Base-by-base conservation (phyloP, 208 protist species). In the Crithidia fasciculata region DNA sequence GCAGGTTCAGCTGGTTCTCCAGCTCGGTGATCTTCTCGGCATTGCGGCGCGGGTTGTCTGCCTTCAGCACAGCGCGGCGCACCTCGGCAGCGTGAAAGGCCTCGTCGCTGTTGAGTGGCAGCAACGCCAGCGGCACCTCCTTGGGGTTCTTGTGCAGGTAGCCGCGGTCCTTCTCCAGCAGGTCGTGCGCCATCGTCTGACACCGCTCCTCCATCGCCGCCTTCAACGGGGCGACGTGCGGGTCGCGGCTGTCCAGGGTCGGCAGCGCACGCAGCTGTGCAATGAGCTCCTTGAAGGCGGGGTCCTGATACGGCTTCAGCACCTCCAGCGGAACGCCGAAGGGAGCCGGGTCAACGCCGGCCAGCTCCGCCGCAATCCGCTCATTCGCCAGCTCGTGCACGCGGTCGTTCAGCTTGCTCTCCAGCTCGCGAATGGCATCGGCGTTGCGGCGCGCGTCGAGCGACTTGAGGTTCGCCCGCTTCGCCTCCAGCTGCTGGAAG, bases 1-100 rank as follows among this genome's bases (percentile, higher is more conserved):
- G 90, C 47, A 85, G 54, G 71, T 93, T 93, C 2, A 95, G 73
- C 64, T 87, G 68, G 28, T 84, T 76, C 58, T 94, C 85, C 10
- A 94, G 60, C 39, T 84, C 85, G 8, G 80, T 73, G 45, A 94
- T 84, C 39, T 76, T 82, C 15, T 78, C 79, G 3, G 83, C 76
- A 49, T 90, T 90, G 9, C 76, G 60, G 47, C 18, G 64, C 63
- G 69, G 47, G 53, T 84, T 67, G 12, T 60, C 57, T 0, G 58
- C 64, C 43, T 78, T 77, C 2, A 81, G 59, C 36, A 89, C 50
- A 2, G 64, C 57, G 45, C 82, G 77, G 0, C 77, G 80, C 52
- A 83, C 77, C 43, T 76, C 64, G 39, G 78, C 74, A 3, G 77
- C 57, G 55, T 76, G 67, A 52, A 74, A 80, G 28, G 74, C 65